Percentiles rank a stretch among this genome's conserved stretches.
These are phyloP conservation scores for Alternaria solani DNA, from an alignment of 2,329 filamentous ascomycete genomes.

Conservation along the genomic window DNA sequence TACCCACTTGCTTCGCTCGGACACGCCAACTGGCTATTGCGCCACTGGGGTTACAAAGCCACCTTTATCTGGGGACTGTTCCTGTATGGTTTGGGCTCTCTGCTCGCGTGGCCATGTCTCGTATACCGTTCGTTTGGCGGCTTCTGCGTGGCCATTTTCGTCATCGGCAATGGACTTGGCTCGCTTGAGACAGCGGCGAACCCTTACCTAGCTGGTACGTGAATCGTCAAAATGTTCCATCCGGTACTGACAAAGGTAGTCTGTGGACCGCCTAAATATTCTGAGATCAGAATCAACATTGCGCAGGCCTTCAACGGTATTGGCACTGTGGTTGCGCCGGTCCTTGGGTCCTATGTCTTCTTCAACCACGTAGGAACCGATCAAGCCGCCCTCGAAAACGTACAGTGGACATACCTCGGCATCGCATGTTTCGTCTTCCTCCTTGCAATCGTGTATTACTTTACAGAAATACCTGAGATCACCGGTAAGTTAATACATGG, in stretches of 20 bases:
- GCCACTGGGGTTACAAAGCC: slow-evolving; percentile 59
- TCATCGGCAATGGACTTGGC: slow-evolving; percentile 61
- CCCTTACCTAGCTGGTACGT: slow-evolving; percentile 45
- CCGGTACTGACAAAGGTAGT: slow-evolving; percentile 33
- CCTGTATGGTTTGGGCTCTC: slow-evolving; percentile 64
- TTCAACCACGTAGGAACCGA: slow-evolving; percentile 64
- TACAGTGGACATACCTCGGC: slow-evolving; percentile 71
- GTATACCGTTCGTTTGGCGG: slow-evolving; percentile 65
- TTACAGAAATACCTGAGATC: slow-evolving; percentile 63
- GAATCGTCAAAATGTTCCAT: not conserved
- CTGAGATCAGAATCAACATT: slow-evolving; percentile 66
- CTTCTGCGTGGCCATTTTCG: slow-evolving; percentile 67
- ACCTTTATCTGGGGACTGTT: slow-evolving; percentile 62
- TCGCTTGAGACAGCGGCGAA: slow-evolving; percentile 68
- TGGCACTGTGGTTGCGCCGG: slow-evolving; percentile 66
- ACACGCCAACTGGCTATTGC: slow-evolving; percentile 58
- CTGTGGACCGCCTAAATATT: slow-evolving; percentile 67
- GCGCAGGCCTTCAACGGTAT: slow-evolving; percentile 67
- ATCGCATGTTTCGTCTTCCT: slow-evolving; percentile 68
- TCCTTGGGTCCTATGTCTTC: slow-evolving; percentile 68
- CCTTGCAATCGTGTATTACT: slow-evolving; percentile 66
- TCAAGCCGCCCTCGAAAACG: slow-evolving; percentile 62
- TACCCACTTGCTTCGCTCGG: slow-evolving; percentile 60
- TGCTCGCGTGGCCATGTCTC: slow-evolving; percentile 67
- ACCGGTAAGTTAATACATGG: slow-evolving; percentile 47